Conservation (phyloP, 768 basidiomycete genomes). For the Cystofilobasidium bisporidii region DNA sequence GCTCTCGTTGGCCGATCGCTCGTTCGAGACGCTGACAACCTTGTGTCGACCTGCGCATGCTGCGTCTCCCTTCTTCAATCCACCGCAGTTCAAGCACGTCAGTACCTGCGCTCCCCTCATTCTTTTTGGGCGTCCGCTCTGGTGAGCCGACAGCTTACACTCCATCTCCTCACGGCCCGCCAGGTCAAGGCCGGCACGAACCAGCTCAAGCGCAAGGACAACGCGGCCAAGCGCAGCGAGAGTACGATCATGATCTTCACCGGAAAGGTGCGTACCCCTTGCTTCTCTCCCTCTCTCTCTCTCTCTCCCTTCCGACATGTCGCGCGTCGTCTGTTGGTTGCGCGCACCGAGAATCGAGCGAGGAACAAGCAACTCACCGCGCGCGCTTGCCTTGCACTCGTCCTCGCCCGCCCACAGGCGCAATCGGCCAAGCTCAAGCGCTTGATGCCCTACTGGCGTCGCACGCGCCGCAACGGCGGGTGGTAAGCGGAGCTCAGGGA, state of each 20-base stretch:
- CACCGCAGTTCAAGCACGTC: slow-evolving; percentile 24
- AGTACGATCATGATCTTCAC: slow-evolving; percentile 3
- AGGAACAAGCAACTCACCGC: neutral
- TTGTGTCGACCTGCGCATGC: too few relatives aligned
- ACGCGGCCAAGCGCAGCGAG: neutral
- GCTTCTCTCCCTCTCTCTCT: neutral
- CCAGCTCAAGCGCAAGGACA: slow-evolving; percentile 20
- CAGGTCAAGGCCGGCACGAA: slow-evolving; percentile 20
- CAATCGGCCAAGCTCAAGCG: slow-evolving; percentile 25
- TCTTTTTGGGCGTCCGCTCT: too few relatives aligned
- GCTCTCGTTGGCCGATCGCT: too few relatives aligned
- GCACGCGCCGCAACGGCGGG: slow-evolving; percentile 21
- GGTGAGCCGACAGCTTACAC: neutral
- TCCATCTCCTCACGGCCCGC: neutral
- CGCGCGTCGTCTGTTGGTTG: too few relatives aligned
- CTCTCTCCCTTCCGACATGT: too few relatives aligned
- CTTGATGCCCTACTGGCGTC: slow-evolving; percentile 24
- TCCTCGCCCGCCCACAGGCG: neutral
- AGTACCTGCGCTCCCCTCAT: neutral
- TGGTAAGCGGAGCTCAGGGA: too few relatives aligned
- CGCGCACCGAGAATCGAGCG: too few relatives aligned
- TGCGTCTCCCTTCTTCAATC: neutral
- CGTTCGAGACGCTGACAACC: too few relatives aligned
- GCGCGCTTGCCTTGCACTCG: neutral
- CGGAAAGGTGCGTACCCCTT: slow-evolving; percentile 20